These are phyloP conservation scores for Aspergillus terreus DNA, from an alignment of 2,329 filamentous ascomycete genomes.

Conservation along the genomic window DNA sequence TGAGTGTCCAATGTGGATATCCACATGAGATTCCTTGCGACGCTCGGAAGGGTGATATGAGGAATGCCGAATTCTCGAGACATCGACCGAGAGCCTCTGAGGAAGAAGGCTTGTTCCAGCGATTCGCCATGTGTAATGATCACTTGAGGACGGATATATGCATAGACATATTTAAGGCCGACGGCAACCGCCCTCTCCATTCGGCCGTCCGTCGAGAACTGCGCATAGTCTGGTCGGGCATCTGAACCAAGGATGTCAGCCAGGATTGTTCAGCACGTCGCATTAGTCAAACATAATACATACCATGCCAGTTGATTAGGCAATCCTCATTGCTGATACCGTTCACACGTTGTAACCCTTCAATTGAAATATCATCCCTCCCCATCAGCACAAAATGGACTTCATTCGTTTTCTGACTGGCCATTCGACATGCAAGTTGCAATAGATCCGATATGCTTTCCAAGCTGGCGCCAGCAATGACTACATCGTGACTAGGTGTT, in stretches of 20 bases:
- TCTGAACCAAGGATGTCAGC: constrained; percentile 38
- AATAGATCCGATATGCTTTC: constrained; percentile 69
- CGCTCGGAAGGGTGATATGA: constrained; percentile 70
- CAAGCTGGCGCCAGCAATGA: constrained; percentile 75
- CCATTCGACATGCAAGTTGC: constrained; percentile 86
- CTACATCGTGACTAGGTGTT: constrained; percentile 61
- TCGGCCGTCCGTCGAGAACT: constrained; percentile 65
- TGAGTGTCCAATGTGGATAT: constrained; percentile 70
- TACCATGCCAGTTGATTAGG: constrained; percentile 59
- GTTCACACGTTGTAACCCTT: constrained; percentile 71
- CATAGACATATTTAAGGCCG: constrained; percentile 67
- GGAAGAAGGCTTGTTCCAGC: constrained; percentile 67
- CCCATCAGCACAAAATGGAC: constrained; percentile 83
- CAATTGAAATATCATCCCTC: constrained; percentile 64
- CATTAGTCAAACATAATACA: constrained; percentile 9
- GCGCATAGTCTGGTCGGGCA: constrained; percentile 70
- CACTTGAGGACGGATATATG: constrained; percentile 72
- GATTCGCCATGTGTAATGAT: constrained; percentile 66
- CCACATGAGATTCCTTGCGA: constrained; percentile 65
- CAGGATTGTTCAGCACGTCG: background rate
- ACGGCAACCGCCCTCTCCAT: constrained; percentile 62
- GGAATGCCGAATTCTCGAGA: constrained; percentile 53
- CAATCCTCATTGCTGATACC: constrained; percentile 68
- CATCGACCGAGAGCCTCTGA: constrained; percentile 56
- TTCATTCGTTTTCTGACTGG: constrained; percentile 60